phyloP scores from a whole-genome alignment of 2,329 filamentous ascomycete species.

The Xylogone sp. region DNA sequence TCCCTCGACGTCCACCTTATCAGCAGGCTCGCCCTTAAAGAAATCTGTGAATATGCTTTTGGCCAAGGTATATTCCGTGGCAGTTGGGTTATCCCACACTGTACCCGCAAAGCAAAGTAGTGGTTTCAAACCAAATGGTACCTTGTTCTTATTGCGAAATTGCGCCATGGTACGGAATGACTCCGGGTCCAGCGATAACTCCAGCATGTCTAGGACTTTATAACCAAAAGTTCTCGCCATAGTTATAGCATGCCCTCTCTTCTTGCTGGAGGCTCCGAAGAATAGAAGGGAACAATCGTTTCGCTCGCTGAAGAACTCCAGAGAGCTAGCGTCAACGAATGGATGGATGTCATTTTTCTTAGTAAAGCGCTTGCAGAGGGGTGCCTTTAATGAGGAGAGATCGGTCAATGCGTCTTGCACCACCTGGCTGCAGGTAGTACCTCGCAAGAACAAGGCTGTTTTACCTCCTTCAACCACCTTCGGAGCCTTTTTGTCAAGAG shows the following conservation, averaged over 20 bases:
- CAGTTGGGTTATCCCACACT: conserved; percentile 77
- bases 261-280: conserved; percentile 85
- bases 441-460: conserved; percentile 83
- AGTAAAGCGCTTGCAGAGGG: conserved; percentile 83
- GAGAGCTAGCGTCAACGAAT: conserved; percentile 81
- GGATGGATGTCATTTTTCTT: conserved; percentile 97
- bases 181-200: conserved; percentile 76
- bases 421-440: conserved; percentile 78
- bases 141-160: conserved; percentile 70
- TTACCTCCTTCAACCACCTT: conserved; percentile 89
- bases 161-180: conserved; percentile 66
- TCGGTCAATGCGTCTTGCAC: conserved; percentile 82
- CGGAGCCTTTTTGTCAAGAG: conserved; percentile 87
- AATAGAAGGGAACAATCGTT: conserved; percentile 87
- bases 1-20: conserved; percentile 90
- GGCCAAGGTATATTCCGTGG: conserved; percentile 76
- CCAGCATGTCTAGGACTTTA: conserved; percentile 92
- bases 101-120: conserved; percentile 89
- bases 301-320: conserved; percentile 95
- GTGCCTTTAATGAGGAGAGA: conserved; percentile 78
- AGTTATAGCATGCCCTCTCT: conserved; percentile 88
- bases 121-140: conserved; percentile 79
- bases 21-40: conserved; percentile 75
- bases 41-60: conserved; percentile 88
- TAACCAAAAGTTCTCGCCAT: conserved; percentile 78